These are phyloP conservation scores for Galerina sulciceps DNA, from an alignment of 768 basidiomycete species.

Conservation along the genomic window DNA sequence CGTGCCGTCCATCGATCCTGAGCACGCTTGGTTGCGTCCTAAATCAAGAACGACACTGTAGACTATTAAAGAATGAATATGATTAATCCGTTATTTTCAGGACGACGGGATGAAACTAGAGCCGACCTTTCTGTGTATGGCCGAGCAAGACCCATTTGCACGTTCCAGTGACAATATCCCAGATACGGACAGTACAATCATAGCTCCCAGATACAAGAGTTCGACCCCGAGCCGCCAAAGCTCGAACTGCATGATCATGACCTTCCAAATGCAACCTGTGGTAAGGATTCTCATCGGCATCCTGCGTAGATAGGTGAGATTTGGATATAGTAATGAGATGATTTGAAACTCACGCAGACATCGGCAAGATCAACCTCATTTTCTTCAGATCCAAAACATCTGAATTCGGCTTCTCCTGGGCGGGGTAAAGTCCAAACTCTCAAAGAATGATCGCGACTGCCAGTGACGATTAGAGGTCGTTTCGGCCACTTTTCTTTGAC, in stretches of 20 bases:
- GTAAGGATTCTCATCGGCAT: conserved; percentile 82
- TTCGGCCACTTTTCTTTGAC: conserved; percentile 73
- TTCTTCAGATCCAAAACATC: conserved; percentile 66
- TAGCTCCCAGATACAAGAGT: conserved; percentile 95
- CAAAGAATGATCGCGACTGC: conserved; percentile 71
- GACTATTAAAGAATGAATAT: conserved; percentile 48
- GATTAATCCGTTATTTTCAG: neutral
- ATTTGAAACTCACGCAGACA: conserved; percentile 35
- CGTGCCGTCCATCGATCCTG: conserved; percentile 97
- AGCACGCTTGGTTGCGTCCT: conserved; percentile 86
- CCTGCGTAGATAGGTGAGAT: conserved; percentile 28
- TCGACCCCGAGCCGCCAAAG: conserved; percentile 88
- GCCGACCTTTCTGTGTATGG: conserved; percentile 88
- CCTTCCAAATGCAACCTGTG: conserved; percentile 85
- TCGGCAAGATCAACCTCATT: conserved; percentile 58
- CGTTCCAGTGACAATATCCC: conserved; percentile 87
- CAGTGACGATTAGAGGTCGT: conserved; percentile 73
- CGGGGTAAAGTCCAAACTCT: conserved; percentile 60
- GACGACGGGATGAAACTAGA: conserved; percentile 6
- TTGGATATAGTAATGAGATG: neutral
- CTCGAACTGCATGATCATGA: conserved; percentile 90
- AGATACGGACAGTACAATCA: conserved; percentile 92
- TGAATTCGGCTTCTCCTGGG: conserved; percentile 78
- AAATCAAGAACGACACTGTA: conserved; percentile 95
- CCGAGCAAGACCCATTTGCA: conserved; percentile 84